Base-by-base conservation (phyloP, 169 alveolate genomes). In the Cryptosporidium parvum region DNA sequence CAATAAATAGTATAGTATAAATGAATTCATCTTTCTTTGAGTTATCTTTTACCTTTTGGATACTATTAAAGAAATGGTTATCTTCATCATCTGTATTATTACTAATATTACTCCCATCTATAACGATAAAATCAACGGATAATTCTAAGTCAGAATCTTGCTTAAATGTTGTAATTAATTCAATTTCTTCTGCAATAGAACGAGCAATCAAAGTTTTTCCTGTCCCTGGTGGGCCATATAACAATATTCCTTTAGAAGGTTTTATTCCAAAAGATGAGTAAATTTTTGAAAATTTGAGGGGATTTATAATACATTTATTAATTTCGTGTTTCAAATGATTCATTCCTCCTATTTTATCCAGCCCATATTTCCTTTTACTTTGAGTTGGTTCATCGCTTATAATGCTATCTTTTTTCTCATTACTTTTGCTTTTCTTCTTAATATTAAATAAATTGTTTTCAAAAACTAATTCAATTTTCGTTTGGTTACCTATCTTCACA, bases 181-280 rank as follows among this genome's bases (percentile, higher is more conserved):
- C 69, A 85, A 56, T 94, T 61, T 94, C 97, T 37, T 92, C 92
- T 18, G 97, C 97, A 56, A 94, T 94, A 29, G 96, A 96, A 53
- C 94, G 89, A 2, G 97, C 97, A 21, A 94, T 92, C 37, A 94
- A 87, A 26, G 97, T 94, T 86, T 94, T 94, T 39, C 97, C 97
- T 1, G 94, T 91, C 6, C 96, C 97, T 4, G 97, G 97, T 7
- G 95, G 95, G 10, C 97, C 97, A 86, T 94, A 96, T 91, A 94
- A 80, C 29, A 94, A 72, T 37, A 94, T 95, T 3, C 97, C 97
- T 72, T 94, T 94, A 1, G 96, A 95, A 21, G 97, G 96, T 48
- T 92, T 91, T 23, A 94, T 92, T 18, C 97, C 97, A 39, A 94
- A 94, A 14, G 96, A 92, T 45, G 91, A 91, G 70, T 92, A 94